phyloP scores from a whole-genome alignment of 1,284 basidiomycete genomes.

The Microbotryomycetes sp. region DNA sequence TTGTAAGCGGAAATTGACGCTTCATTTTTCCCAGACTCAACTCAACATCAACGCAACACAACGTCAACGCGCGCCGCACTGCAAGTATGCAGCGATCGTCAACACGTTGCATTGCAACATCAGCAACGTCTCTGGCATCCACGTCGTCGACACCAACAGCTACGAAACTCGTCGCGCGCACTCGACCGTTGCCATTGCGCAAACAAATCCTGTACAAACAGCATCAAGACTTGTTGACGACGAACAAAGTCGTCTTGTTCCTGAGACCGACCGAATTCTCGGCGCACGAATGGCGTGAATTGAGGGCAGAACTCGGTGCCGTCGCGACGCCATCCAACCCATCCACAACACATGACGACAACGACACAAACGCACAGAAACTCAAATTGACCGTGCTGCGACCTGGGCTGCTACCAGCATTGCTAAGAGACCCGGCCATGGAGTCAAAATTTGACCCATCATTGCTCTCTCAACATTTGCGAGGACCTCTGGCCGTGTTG shows the following conservation, averaged over 20 bases:
- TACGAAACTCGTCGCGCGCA: constrained; percentile 8
- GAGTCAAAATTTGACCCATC: neutral
- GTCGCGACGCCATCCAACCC: constrained; percentile 34
- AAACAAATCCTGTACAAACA: constrained; percentile 44
- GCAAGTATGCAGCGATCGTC: too few relatives aligned
- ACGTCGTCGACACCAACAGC: neutral
- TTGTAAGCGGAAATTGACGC: too few relatives aligned
- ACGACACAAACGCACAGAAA: constrained; percentile 5
- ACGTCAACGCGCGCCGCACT: too few relatives aligned
- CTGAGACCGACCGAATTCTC: constrained; percentile 45
- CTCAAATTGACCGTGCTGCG: constrained; percentile 42
- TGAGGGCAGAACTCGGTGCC: constrained; percentile 40
- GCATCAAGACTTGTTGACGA: constrained; percentile 43
- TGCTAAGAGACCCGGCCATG: constrained; percentile 7
- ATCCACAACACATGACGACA: constrained; percentile 12
- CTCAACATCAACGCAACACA: too few relatives aligned
- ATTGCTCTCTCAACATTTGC: constrained; percentile 34
- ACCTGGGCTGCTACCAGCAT: constrained; percentile 42
- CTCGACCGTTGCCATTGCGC: constrained; percentile 35
- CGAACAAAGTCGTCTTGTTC: constrained; percentile 43
- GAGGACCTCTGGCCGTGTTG: constrained; percentile 41
- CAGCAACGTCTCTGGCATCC: too few relatives aligned
- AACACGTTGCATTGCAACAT: too few relatives aligned
- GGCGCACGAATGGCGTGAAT: constrained; percentile 38
- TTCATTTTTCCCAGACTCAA: too few relatives aligned